Conservation (phyloP, 129 eudicot species). For the Deinandra increscens region DNA sequence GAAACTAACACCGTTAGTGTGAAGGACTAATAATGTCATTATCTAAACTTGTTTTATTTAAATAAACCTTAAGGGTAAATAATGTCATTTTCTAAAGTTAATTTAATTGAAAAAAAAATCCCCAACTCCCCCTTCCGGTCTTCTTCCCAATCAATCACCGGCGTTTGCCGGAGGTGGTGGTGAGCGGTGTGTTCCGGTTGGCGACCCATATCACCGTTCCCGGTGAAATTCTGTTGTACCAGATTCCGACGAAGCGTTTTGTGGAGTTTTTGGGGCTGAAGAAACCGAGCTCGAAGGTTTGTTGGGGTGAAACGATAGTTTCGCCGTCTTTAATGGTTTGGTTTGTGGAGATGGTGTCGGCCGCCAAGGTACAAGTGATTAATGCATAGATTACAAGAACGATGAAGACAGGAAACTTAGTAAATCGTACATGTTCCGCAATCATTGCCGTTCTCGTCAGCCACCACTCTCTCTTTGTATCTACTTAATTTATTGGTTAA, state of each 20-base stretch:
- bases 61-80: too few species aligned
- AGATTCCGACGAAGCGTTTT: constrained; percentile 46
- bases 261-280: constrained; percentile 32
- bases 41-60: too few species aligned
- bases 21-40: too few species aligned
- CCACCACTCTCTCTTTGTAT: constrained; percentile 2
- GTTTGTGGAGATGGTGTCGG: constrained; percentile 32
- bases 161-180: constrained; percentile 30
- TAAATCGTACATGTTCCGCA: constrained; percentile 5
- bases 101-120: too few species aligned
- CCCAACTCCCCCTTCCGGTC: too few species aligned
- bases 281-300: constrained; percentile 36
- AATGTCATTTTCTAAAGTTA: too few species aligned
- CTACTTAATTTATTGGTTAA: not conserved
- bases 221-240: constrained; percentile 36
- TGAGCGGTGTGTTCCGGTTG: constrained; percentile 41
- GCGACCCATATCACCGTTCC: constrained; percentile 56
- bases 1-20: too few species aligned
- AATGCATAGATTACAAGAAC: constrained; percentile 22
- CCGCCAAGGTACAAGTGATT: constrained; percentile 22
- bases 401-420: not conserved
- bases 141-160: too few species aligned
- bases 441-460: not conserved
- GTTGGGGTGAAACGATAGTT: constrained; percentile 34
- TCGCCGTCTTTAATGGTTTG: constrained; percentile 36